phyloP scores from a whole-genome alignment of 2,329 filamentous ascomycete genomes.

The Nigrograna mackinnonii region DNA sequence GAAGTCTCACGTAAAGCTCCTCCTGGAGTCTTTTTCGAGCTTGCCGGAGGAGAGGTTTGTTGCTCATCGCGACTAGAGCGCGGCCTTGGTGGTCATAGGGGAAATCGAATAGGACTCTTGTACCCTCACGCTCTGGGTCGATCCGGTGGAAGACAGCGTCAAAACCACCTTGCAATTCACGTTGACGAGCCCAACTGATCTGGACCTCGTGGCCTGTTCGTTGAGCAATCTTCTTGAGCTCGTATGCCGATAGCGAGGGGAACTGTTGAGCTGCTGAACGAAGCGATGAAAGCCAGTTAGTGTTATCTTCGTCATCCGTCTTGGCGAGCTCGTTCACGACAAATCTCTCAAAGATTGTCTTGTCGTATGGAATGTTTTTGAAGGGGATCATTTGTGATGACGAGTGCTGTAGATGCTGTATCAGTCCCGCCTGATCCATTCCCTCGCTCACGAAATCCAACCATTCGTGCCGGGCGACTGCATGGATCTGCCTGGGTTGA shows the following conservation, averaged over 20 bases:
- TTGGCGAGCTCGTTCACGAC: neutral
- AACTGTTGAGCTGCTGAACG: neutral
- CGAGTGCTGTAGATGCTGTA: too few species aligned
- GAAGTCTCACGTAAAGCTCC: conserved; percentile 2
- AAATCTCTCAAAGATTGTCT: neutral
- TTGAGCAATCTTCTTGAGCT: conserved; percentile 1
- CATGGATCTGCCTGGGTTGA: too few species aligned
- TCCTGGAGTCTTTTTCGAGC: conserved; percentile 24
- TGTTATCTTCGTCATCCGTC: neutral
- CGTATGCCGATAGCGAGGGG: neutral
- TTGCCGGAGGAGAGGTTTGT: conserved; percentile 10
- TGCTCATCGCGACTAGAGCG: conserved; percentile 2
- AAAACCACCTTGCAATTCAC: neutral
- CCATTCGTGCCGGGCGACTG: too few species aligned
- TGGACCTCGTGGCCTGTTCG: neutral
- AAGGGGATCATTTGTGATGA: too few species aligned
- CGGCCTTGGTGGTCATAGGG: conserved; percentile 3
- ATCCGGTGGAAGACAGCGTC: neutral
- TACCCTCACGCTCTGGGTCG: neutral
- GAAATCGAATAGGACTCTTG: neutral
- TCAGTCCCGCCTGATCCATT: too few species aligned
- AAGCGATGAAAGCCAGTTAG: neutral
- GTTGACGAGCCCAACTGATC: neutral
- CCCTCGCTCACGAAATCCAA: too few species aligned
- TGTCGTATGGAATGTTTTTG: conserved; percentile 3